Percentiles rank a stretch among this genome's conserved stretches.
Evolutionary conservation across 371 early-diverging fungal species (phyloP).

Genomic region (Circinella umbellata): DNA sequence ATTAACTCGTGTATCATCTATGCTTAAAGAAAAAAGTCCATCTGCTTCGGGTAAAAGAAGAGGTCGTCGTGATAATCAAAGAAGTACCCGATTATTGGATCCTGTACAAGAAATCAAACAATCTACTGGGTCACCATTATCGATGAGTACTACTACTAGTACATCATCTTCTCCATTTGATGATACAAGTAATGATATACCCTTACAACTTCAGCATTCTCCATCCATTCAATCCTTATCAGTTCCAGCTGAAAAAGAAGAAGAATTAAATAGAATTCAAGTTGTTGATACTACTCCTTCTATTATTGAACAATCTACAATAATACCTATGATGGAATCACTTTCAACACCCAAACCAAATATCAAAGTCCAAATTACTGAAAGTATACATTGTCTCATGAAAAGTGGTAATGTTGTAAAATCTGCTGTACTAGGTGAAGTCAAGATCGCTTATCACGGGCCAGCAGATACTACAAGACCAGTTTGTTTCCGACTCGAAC

Average conservation of each 20-base stretch:
- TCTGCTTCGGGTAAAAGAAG: slow-evolving; percentile 30
- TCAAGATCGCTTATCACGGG: slow-evolving; percentile 44
- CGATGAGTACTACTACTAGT: neutral
- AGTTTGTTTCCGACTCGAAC: slow-evolving; percentile 42
- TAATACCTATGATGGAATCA: neutral
- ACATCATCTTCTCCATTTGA: slow-evolving; percentile 15
- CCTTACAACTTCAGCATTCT: neutral
- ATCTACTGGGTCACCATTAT: neutral
- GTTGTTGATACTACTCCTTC: too few species aligned
- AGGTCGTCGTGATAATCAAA: slow-evolving; percentile 44
- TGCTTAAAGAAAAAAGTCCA: slow-evolving; percentile 35
- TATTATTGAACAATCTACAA: neutral
- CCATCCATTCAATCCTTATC: neutral
- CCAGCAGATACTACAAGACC: slow-evolving; percentile 29
- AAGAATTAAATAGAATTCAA: too few species aligned
- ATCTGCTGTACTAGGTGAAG: slow-evolving; percentile 53
- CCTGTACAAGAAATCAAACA: slow-evolving; percentile 23
- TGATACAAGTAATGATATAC: neutral
- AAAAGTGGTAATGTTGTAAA: slow-evolving; percentile 46
- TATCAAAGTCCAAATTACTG: slow-evolving; percentile 40
- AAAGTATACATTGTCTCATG: slow-evolving; percentile 49
- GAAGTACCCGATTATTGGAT: slow-evolving; percentile 35
- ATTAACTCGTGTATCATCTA: slow-evolving; percentile 39
- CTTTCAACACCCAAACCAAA: slow-evolving; percentile 20
- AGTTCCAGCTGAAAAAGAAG: neutral